Percentiles rank a stretch among this genome's conserved stretches.
These are phyloP conservation scores for Phalaenopsis aphrodite DNA, from an alignment of 106 monocot species.

Conservation along the genomic window DNA sequence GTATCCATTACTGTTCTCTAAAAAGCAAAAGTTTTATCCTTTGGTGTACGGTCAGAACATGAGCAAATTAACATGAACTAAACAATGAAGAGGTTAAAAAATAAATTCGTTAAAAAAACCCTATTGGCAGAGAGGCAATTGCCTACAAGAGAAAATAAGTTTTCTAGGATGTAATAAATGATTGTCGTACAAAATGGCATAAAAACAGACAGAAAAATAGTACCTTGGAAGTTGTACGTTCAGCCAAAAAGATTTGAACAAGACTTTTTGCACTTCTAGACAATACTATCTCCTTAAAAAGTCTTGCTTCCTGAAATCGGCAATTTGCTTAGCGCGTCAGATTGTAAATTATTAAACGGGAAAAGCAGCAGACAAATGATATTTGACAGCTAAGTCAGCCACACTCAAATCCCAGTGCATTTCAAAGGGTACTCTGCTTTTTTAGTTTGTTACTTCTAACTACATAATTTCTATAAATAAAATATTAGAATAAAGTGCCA, in stretches of 20 bases:
- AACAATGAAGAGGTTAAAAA: neutral
- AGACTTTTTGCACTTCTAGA: conserved; percentile 66
- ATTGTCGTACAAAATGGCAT: neutral
- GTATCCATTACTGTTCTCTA: too few relatives aligned
- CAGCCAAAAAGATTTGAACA: conserved; percentile 81
- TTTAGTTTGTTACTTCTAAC: neutral
- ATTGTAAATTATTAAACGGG: neutral
- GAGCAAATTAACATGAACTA: too few relatives aligned
- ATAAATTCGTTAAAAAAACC: neutral
- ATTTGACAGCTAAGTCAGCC: neutral
- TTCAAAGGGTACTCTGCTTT: neutral
- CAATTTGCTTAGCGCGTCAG: conserved; percentile 14
- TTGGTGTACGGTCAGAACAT: too few relatives aligned
- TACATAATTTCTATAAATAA: neutral
- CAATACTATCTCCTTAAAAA: conserved; percentile 70
- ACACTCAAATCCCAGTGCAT: neutral
- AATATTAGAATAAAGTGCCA: too few relatives aligned
- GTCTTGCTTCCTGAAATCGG: conserved; percentile 60
- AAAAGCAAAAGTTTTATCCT: too few relatives aligned
- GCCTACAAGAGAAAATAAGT: neutral
- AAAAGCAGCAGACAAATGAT: neutral
- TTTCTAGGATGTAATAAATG: neutral
- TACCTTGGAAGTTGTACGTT: conserved; percentile 91
- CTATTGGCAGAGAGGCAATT: neutral
- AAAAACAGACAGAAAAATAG: conserved; percentile 1